These are phyloP conservation scores for Camellia granthamiana DNA, from an alignment of 148 eudicot genomes.

Conservation along the genomic window DNA sequence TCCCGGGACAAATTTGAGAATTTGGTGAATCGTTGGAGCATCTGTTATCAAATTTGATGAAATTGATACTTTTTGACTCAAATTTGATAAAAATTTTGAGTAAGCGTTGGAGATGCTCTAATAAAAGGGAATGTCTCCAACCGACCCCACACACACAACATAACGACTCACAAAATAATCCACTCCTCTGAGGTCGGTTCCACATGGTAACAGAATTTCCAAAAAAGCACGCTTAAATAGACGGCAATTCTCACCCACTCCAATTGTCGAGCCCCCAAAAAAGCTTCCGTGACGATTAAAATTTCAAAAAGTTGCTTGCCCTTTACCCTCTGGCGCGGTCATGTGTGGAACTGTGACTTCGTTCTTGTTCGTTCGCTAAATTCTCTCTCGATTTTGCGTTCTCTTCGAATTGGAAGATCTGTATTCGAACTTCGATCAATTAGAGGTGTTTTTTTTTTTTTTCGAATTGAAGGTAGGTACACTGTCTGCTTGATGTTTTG, in stretches of 20 bases:
- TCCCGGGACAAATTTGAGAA: no score
- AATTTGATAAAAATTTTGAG: no score
- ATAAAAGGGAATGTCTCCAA: no score
- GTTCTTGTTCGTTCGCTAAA: background rate
- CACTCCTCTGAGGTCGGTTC: background rate
- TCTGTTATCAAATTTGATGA: no score
- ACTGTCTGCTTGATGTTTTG: background rate
- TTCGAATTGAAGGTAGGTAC: background rate
- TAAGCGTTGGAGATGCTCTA: no score
- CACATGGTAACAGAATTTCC: background rate
- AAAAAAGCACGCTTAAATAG: background rate
- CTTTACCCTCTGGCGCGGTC: background rate
- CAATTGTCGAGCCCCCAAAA: background rate
- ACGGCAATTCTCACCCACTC: background rate
- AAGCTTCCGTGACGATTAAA: background rate
- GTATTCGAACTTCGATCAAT: background rate
- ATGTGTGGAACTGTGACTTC: background rate
- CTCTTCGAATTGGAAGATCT: background rate
- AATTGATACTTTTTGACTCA: no score
- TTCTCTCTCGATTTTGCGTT: background rate
- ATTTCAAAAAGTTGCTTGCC: background rate
- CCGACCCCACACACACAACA: no score
- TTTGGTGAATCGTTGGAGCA: no score
- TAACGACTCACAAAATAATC: no score
- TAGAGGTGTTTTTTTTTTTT: background rate